Conservation (phyloP, 441 rosid genomes). For the Populus hybrid region DNA sequence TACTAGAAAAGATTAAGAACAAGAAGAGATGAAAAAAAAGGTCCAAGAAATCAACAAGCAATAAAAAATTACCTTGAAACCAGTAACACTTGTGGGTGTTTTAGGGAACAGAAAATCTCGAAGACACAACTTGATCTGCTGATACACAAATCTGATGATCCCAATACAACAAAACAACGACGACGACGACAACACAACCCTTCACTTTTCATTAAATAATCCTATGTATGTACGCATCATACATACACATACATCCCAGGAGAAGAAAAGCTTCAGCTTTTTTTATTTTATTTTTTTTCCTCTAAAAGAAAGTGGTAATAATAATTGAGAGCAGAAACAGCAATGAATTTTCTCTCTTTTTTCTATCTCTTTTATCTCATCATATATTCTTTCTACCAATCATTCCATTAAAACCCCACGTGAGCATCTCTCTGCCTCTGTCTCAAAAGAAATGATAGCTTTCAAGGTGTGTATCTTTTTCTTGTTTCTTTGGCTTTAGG, state of each 20-base stretch:
- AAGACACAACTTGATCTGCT: constrained; percentile 43
- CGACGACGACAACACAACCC: constrained; percentile 17
- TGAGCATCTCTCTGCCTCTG: constrained; percentile 36
- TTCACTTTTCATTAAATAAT: constrained; percentile 27
- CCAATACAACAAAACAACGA: constrained; percentile 24
- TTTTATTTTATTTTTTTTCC: background rate
- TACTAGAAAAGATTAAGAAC: background rate
- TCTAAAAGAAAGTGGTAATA: constrained; percentile 5
- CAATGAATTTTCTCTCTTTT: constrained; percentile 32
- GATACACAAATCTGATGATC: constrained; percentile 44
- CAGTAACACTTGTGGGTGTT: constrained; percentile 46
- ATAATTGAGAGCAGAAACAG: constrained; percentile 27
- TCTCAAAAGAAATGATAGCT: constrained; percentile 24
- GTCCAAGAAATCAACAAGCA: constrained; percentile 19
- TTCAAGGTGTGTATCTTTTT: constrained; percentile 16
- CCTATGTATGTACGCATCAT: constrained; percentile 16
- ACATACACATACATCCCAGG: background rate
- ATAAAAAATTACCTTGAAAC: constrained; percentile 58
- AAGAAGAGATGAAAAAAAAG: constrained; percentile 20
- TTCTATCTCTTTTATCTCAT: constrained; percentile 27
- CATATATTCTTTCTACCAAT: constrained; percentile 40
- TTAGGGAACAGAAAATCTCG: constrained; percentile 53
- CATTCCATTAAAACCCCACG: constrained; percentile 70
- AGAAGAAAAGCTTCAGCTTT: constrained; percentile 1
- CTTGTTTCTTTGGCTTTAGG: constrained; percentile 12